Conservation (phyloP, 768 basidiomycete genomes). For the Pisolithus microcarpus region DNA sequence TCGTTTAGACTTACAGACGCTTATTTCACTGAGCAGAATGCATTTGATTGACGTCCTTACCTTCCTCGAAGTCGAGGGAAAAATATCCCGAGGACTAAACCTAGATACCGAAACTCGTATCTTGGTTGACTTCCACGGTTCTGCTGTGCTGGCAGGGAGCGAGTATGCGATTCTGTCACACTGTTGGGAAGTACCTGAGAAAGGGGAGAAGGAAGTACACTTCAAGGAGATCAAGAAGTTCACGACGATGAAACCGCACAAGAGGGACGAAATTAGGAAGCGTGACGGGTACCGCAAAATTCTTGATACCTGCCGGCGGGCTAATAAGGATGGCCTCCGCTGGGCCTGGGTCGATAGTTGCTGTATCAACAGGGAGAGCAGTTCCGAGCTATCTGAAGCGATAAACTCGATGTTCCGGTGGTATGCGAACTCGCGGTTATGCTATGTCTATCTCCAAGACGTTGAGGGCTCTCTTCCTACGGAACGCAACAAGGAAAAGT, state of each 20-base stretch:
- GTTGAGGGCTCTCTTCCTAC: neutral
- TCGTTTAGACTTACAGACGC: no score
- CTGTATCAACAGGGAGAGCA: conserved; percentile 15
- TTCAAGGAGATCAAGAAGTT: neutral
- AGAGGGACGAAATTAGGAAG: neutral
- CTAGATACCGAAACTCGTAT: neutral
- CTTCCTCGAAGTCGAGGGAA: conserved; percentile 15
- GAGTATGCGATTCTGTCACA: conserved; percentile 6
- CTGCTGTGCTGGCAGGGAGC: neutral
- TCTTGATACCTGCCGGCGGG: neutral
- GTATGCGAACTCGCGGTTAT: conserved; percentile 12
- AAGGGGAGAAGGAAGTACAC: neutral
- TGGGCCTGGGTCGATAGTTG: conserved; percentile 14
- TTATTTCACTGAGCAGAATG: neutral
- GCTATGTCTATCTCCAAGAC: conserved; percentile 12
- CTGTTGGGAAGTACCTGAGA: neutral
- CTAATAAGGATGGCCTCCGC: neutral
- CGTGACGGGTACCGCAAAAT: conserved; percentile 2
- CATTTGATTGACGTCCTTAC: neutral
- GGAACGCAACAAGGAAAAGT: neutral
- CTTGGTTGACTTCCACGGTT: neutral
- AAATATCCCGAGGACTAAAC: neutral
- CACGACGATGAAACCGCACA: neutral
- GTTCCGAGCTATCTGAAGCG: conserved; percentile 9
- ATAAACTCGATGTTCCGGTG: conserved; percentile 11